Base-by-base conservation (phyloP, 306 rosid species). In the Trichosanthes truncata region DNA sequence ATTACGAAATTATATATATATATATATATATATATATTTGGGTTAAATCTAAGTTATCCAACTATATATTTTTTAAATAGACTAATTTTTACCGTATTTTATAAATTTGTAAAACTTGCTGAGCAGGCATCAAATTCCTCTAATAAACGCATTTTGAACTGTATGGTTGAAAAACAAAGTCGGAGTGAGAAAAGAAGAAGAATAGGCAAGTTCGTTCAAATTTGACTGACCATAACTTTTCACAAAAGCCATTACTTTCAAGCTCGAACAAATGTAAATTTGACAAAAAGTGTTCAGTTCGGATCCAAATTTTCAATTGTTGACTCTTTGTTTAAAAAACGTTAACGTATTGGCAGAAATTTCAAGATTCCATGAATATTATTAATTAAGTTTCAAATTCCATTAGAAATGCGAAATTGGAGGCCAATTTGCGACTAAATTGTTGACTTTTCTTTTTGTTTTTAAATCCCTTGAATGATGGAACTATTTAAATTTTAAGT, bases 351-450 rank as follows among this genome's bases (percentile, higher is more conserved):
- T 20, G 76, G 55, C 49, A 41, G n/a, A 45, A 43, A 11, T 72
- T 45, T 72, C 57, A 72, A 72, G 57, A 72, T 72, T 72, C 77
- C 56, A 45, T 72, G 25, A 25, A 71, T 71, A 15, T 45, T 13
- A 43, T 72, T 72, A 23, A 46, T 26, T 6, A 66, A 66, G 45
- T 45, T 71, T 25, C n/a, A 71, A 71, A 5, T 41, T 71, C 9
- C 3, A 71, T 15, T 45, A n/a, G 18, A 1, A 73, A 26, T 48
- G 15, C 59, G 17, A 73, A 48, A 48, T 48, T 73, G 8, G 18
- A 73, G 60, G 78, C 43, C 15, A 48, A 23, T 45, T 46, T 23
- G 17, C 9, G 74, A 36, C 55, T 41, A 11, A 71, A 21, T 45
- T 73, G 60, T 73, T 73, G 78, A 73, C 78, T 73, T 29, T 49